Evolutionary conservation across 345 rosid genomes (phyloP), one percentile per base, ranked within the genome.

Genomic region (Brassica juncea): DNA sequence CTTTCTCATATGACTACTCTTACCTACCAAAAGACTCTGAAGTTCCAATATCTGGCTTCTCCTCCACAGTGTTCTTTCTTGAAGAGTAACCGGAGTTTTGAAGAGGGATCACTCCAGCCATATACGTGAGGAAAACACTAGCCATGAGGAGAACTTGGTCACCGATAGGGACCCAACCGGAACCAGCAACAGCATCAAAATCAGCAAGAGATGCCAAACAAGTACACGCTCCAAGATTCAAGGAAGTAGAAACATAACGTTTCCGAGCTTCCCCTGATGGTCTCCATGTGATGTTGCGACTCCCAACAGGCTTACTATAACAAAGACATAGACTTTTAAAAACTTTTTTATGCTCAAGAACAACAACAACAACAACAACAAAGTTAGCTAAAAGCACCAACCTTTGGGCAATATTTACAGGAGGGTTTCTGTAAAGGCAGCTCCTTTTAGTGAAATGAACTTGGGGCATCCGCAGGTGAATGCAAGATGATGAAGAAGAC

Each of bases 11-110:
- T n/a, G n/a, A n/a, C 85, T 87, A 89, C 87, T 91, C 97, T 94
- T 94, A 92, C 97, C 97, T 88, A 91, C 97, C 97, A 91, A 91
- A 83, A 78, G 90, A 79, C 79, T 82, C 76, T 71, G 89, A 64
- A 81, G 82, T 79, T 70, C 82, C 85, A 76, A 70, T 67, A 63
- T 73, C 77, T 39, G 75, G 72, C 54, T 63, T 77, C 14, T 84
- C 84, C 42, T 71, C 76, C 15, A 77, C 55, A 6, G 73, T 73
- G 27, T 70, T 81, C 57, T 82, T 82, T 78, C 31, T 78, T 12
- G 84, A 62, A 66, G 81, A 69, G 72, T 71, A 81, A 75, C 64
- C 66, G 11, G 89, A 76, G 64, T 80, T 86, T 78, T 70, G 81
- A 75, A 80, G 16, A 61, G 97, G 94, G 76, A 93, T 77, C 63